Conservation (phyloP, 1,139 yeast genomes). For the Protomyces arabidopsidicola region DNA sequence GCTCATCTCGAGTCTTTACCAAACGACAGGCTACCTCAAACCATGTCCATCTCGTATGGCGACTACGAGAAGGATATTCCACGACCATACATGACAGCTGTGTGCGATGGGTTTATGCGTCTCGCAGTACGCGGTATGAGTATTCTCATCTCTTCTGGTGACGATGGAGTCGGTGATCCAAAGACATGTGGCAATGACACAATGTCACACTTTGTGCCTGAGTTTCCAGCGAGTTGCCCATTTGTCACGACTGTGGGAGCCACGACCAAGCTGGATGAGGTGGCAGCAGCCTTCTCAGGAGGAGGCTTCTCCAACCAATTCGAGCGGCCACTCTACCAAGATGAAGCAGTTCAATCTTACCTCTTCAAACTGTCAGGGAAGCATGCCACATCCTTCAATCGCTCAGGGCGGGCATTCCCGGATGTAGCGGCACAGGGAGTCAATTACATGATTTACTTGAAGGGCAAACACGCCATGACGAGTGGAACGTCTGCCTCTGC, state of each 20-base stretch:
- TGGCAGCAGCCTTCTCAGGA: slow-evolving; percentile 5
- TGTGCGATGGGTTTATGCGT: slow-evolving; percentile 4
- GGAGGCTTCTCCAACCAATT: slow-evolving; percentile 12
- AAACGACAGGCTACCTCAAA: background rate
- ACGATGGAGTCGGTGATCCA: slow-evolving; percentile 9
- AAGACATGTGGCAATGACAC: background rate
- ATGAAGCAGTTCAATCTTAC: background rate
- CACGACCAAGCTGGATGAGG: slow-evolving; percentile 1
- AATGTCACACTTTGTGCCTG: slow-evolving; percentile 6
- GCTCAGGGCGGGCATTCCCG: slow-evolving; percentile 9
- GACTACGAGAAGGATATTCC: slow-evolving; percentile 10
- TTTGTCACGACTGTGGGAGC: slow-evolving; percentile 16
- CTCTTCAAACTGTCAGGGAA: slow-evolving; percentile 1
- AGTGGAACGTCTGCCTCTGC: slow-evolving; percentile 22
- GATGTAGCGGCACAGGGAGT: slow-evolving; percentile 15
- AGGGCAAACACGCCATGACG: background rate
- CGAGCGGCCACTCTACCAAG: slow-evolving; percentile 4
- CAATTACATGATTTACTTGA: slow-evolving; percentile 2
- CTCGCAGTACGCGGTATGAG: slow-evolving; percentile 12
- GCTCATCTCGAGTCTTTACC: background rate
- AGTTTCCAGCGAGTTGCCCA: slow-evolving; percentile 19
- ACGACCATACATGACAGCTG: background rate
- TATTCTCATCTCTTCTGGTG: slow-evolving; percentile 10
- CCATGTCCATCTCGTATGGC: slow-evolving; percentile 12
- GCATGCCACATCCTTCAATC: background rate